A percentile compares a stretch with the other conserved stretches of the same genome.
phyloP scores from a whole-genome alignment of 768 basidiomycete genomes.

The Phaeotremella fagi region DNA sequence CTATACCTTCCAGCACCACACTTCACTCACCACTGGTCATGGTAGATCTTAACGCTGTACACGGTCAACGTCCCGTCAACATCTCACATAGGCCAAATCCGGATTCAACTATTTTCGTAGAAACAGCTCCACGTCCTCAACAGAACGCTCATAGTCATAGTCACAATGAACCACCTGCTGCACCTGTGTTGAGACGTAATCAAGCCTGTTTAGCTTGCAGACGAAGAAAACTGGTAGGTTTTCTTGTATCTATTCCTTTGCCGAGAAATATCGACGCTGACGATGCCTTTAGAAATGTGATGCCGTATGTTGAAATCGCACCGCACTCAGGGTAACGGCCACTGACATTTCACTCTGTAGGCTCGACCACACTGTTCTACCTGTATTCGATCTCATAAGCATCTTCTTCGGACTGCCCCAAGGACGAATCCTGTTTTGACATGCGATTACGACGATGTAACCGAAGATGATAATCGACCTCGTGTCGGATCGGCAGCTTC shows the following conservation, averaged over 20 bases:
- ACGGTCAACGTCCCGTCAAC: neutral
- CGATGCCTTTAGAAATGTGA: conserved; percentile 37
- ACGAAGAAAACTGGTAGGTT: conserved; percentile 35
- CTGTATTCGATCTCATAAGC: conserved; percentile 37
- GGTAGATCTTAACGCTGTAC: too few species aligned
- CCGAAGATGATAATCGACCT: conserved; percentile 1
- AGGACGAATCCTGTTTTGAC: conserved; percentile 26
- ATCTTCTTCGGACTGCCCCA: conserved; percentile 30
- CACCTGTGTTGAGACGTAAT: conserved; percentile 36
- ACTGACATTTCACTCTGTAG: conserved; percentile 1
- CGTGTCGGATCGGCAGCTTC: neutral
- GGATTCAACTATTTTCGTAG: conserved; percentile 7
- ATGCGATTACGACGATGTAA: conserved; percentile 39
- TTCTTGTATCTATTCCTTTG: conserved; percentile 1
- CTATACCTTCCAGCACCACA: too few species aligned
- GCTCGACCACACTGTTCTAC: conserved; percentile 39
- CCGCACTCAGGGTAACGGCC: neutral
- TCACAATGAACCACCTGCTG: conserved; percentile 3
- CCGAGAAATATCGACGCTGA: neutral
- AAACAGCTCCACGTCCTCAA: neutral
- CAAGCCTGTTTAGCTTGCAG: conserved; percentile 42
- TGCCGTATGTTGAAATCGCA: conserved; percentile 20
- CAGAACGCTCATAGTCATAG: too few species aligned
- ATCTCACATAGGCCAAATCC: neutral
- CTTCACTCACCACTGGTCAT: too few species aligned